phyloP scores from a whole-genome alignment of 2,329 filamentous ascomycete genomes.

The Lomentospora prolificans region DNA sequence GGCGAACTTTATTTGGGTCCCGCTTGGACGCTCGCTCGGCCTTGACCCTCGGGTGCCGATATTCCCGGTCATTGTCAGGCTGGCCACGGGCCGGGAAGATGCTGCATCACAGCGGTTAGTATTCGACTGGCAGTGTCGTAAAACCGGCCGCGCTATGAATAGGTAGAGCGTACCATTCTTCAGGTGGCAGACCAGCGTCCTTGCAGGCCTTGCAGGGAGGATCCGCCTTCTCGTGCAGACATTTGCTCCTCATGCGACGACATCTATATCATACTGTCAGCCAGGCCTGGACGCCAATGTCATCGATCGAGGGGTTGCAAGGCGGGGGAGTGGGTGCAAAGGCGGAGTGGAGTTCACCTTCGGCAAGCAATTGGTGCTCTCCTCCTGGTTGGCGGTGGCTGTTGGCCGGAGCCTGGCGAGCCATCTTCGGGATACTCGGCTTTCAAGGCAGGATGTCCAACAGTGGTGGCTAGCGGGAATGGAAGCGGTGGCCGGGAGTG shows the following conservation, averaged over 20 bases:
- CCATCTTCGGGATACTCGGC: background rate
- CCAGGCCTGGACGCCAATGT: background rate
- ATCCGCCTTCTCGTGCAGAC: conserved; percentile 36
- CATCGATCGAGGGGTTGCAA: conserved; percentile 3
- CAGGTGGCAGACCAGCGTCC: conserved; percentile 35
- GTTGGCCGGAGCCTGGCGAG: conserved; percentile 7
- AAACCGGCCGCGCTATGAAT: background rate
- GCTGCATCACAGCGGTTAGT: conserved; percentile 21
- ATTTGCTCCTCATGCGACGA: conserved; percentile 47
- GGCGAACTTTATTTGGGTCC: conserved; percentile 25
- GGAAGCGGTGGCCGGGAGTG: background rate
- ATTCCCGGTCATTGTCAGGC: conserved; percentile 43
- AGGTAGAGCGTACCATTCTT: conserved; percentile 36
- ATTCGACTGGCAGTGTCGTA: background rate
- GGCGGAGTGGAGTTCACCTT: conserved; percentile 29
- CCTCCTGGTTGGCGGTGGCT: conserved; percentile 28
- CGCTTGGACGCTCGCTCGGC: conserved; percentile 34
- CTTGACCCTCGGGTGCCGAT: conserved; percentile 43
- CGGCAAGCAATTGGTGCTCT: conserved; percentile 43
- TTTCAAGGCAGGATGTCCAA: background rate
- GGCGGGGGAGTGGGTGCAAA: conserved; percentile 7
- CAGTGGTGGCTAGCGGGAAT: background rate
- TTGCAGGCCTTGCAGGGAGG: conserved; percentile 42
- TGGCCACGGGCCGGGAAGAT: conserved; percentile 43
- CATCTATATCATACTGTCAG: too few species aligned